Evolutionary conservation across 1,284 basidiomycete species (phyloP), one percentile per base, ranked within the genome.

Genomic region (Coniferiporia sulphurascens): DNA sequence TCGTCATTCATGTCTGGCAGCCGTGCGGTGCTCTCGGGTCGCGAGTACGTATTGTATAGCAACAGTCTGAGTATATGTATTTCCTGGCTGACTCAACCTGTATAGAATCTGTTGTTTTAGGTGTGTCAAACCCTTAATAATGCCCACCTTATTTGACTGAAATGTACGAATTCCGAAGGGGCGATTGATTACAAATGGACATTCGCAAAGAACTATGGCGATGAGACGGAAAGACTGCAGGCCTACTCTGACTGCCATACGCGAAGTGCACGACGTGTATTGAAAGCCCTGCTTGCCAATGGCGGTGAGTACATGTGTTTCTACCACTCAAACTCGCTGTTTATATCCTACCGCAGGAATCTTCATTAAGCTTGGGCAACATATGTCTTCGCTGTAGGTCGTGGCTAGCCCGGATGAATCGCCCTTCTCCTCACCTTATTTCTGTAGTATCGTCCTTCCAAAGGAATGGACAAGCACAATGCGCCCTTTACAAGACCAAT

Each of bases 291-390:
- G 22, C 79, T 94, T 61, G 86, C 85, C 8, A 98, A 98, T 69
- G 96, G 96, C 73, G 89, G 87, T 84, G 55, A 59, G 82, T 65
- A 8, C 48, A 10, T 3, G 21, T 17, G 3, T 27, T 17, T 10
- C 48, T 34, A 13, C 48, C 44, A 5, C 13, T 52, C 48, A 19
- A n/a, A 51, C 17, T 50, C 22, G 15, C 2, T 45, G 46, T 6
- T 35, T 59, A 27, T 52, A 22, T 17, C 43, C 45, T 32, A 46
- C 9, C 17, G 45, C 44, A 78, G 92, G 93, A 13, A 85, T 96
- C 43, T 97, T 94, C 71, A 95, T 97, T 71, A 97, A 97, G 71
- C 73, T 95, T 62, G 95, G 93, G 1, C 93, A 97, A 71, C 94
- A 97, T 72, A 85, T 99, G 69, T 81, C 86, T 35, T 87, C 87